Conservation (phyloP, 495 filamentous ascomycete species). For the Thermothielavioides terrestris region DNA sequence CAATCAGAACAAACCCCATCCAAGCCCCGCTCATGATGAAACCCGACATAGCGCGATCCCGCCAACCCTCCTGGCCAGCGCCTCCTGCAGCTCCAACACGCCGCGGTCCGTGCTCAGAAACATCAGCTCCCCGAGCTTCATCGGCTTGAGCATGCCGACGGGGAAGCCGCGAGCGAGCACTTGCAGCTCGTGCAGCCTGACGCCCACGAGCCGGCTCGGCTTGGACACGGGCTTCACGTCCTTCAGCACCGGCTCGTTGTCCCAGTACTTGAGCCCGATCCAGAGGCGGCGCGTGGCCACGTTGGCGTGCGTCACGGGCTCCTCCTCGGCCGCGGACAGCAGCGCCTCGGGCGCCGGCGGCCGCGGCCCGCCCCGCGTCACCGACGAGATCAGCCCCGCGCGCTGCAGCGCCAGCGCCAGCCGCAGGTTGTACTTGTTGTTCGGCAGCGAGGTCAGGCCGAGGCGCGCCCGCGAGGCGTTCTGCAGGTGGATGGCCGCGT, state of each 20-base stretch:
- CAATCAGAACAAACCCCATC: conserved; percentile 1
- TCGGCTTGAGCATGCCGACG: conserved; percentile 55
- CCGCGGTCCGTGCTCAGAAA: conserved; percentile 73
- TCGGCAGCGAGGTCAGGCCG: conserved; percentile 77
- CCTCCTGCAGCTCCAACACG: conserved; percentile 79
- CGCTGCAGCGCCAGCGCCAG: conserved; percentile 72
- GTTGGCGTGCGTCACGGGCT: conserved; percentile 68
- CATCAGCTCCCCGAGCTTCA: conserved; percentile 77
- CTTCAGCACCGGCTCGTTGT: conserved; percentile 73
- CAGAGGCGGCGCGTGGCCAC: conserved; percentile 70
- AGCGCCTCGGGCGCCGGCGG: conserved; percentile 52
- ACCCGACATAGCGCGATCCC: conserved; percentile 77
- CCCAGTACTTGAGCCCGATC: conserved; percentile 91
- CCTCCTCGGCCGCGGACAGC: conserved; percentile 41
- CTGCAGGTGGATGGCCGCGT: conserved; percentile 88
- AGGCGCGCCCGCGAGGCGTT: conserved; percentile 83
- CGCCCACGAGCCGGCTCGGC: conserved; percentile 62
- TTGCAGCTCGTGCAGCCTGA: conserved; percentile 51
- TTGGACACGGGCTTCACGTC: conserved; percentile 63
- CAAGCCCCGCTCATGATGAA: conserved; percentile 23
- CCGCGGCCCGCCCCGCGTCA: conserved; percentile 64
- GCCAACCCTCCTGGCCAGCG: conserved; percentile 73
- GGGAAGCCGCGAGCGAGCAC: conserved; percentile 57
- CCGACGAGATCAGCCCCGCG: conserved; percentile 69
- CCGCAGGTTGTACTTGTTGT: conserved; percentile 68